A percentile compares a stretch with the other conserved stretches of the same genome.
Evolutionary conservation across 2,329 filamentous ascomycete genomes (phyloP).

Genomic region (Elsinoe arachidis): DNA sequence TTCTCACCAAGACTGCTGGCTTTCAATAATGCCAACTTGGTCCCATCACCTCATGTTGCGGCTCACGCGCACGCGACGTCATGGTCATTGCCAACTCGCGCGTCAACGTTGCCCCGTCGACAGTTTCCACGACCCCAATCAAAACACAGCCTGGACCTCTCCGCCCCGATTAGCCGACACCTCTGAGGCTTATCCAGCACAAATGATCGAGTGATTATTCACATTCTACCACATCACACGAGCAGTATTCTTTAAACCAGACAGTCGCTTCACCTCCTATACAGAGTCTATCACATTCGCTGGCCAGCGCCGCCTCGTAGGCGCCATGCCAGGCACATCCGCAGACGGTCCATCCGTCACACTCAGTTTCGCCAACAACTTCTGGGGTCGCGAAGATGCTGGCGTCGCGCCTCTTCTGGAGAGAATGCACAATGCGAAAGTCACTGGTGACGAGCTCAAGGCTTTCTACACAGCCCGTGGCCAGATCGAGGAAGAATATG

Average conservation of each 20-base stretch:
- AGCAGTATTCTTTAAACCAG: not conserved
- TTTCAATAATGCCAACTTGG: no score
- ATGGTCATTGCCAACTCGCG: no score
- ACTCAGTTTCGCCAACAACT: conserved; percentile 77
- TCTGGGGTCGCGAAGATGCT: conserved; percentile 98
- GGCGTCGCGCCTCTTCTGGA: conserved; percentile 85
- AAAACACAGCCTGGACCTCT: no score
- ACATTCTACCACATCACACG: not conserved
- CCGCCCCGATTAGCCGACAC: not conserved
- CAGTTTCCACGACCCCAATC: not conserved
- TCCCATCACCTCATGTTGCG: no score
- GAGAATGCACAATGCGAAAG: conserved; percentile 90
- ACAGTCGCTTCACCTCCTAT: not conserved
- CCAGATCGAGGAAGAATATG: conserved; percentile 93
- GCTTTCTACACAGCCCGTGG: conserved; percentile 85
- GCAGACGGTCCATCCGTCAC: conserved; percentile 29
- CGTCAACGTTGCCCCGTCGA: not conserved
- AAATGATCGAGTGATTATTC: not conserved
- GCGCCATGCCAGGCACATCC: conserved; percentile 26
- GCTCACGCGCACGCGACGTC: no score
- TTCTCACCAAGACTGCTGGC: no score
- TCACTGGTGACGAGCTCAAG: conserved; percentile 87
- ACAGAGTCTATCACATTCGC: not conserved
- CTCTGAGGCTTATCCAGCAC: not conserved
- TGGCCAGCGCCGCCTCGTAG: conserved; percentile 11